Evolutionary conservation across 2,329 filamentous ascomycete species (phyloP).

Genomic region (Cladosporium sp.): DNA sequence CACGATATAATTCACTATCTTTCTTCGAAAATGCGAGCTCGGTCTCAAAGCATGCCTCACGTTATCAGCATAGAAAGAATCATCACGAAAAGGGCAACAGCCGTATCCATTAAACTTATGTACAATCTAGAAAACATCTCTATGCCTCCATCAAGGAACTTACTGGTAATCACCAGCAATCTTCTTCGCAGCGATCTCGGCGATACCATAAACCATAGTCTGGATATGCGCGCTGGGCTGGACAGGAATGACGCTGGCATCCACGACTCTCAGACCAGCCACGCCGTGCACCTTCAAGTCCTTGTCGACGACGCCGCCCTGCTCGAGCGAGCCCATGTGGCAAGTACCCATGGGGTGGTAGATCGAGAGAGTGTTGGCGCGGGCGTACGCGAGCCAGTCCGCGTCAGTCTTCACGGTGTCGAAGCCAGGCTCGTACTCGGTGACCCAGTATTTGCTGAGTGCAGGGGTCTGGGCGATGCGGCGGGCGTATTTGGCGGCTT

Average conservation of each 20-base stretch:
- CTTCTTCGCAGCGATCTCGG: constrained; percentile 25
- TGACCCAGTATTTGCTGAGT: constrained; percentile 29
- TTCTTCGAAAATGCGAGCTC: too few species aligned
- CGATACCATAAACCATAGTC: constrained; percentile 24
- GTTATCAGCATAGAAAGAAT: too few species aligned
- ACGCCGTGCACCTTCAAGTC: constrained; percentile 24
- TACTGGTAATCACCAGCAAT: constrained; percentile 15
- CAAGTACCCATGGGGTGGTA: constrained; percentile 21
- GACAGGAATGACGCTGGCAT: constrained; percentile 29
- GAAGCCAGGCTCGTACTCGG: constrained; percentile 21
- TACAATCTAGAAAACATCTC: too few species aligned
- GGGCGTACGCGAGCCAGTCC: constrained; percentile 21
- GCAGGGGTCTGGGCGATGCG: constrained; percentile 39
- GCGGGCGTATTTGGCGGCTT: constrained; percentile 30
- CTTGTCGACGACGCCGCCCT: constrained; percentile 24
- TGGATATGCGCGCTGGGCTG: constrained; percentile 21
- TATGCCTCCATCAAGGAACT: neutral
- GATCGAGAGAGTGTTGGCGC: constrained; percentile 21
- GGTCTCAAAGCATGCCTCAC: too few species aligned
- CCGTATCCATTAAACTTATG: too few species aligned
- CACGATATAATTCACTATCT: too few species aligned
- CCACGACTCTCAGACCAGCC: constrained; percentile 24
- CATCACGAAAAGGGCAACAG: too few species aligned
- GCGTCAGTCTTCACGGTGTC: constrained; percentile 15
- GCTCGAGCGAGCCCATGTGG: constrained; percentile 16